Evolutionary conservation across 331 rosid genomes (phyloP), one percentile per base, ranked within the genome.

Genomic region (Spiraea crenata): DNA sequence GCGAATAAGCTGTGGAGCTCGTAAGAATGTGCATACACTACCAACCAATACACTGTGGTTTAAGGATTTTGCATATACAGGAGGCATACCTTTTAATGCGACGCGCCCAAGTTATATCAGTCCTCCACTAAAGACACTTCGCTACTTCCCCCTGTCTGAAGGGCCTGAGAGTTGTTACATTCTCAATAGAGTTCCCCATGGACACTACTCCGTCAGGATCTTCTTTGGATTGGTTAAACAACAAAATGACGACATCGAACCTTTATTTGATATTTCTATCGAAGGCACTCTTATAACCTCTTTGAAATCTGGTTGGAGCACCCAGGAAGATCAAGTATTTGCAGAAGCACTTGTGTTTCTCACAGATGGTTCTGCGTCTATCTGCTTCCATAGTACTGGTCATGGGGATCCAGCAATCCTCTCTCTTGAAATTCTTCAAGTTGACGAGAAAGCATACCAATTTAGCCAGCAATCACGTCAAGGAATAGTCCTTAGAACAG

Each of bases 1-100:
- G 97, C 97, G 93, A 56, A 86, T 95, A 72, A 95, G 91, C 84
- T 95, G 97, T 51, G 99, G 99, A 45, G 96, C 97, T 69, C 95
- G 93, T n/a, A 48, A 77, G 5, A 77, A 91, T 79, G 91, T 89
- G 67, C 85, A 72, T 54, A 91, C 99, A 15, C 59, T 16, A 31
- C 96, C 96, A 47, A 89, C 93, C 45, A 85, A 83, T 65, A 95
- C 99, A 37, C 77, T 74, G 19, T 95, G 99, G 99, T 73, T 49
- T 78, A 95, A 91, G 81, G 99, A 95, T 76, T 95, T 89, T 80
- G 93, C 89, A 48, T 95, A 91, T 78, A 86, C 97, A 64, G 97
- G 97, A 76, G 99, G 99, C 40, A 73, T 84, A 60, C 97, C 99
- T 0, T 42, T 86, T 12, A 95, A 91, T 73, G 99, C 96, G 9